A percentile compares a stretch with the other conserved stretches of the same genome.
phyloP scores from a whole-genome alignment of 2,329 filamentous ascomycete genomes.

The Arthrocladium fulminans region DNA sequence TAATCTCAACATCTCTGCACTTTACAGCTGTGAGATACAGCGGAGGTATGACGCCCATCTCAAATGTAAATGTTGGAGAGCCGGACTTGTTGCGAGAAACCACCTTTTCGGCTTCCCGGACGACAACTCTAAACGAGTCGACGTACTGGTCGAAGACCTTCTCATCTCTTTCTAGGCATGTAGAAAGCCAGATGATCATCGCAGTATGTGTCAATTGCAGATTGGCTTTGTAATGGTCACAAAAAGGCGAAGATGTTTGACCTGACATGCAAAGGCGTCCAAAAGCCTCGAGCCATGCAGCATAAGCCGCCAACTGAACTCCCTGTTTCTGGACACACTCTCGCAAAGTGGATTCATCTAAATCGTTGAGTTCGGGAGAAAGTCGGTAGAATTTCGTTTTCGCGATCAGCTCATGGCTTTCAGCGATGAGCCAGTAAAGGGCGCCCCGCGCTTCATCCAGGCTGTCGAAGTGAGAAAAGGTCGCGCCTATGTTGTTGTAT shows the following conservation, averaged over 20 bases:
- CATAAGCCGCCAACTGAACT: background rate
- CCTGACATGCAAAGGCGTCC: background rate
- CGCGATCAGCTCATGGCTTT: conserved; percentile 1
- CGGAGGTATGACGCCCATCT: conserved; percentile 26
- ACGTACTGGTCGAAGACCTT: background rate
- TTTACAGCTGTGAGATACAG: conserved; percentile 29
- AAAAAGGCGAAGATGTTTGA: background rate
- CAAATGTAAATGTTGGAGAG: conserved; percentile 19
- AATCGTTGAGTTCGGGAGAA: background rate
- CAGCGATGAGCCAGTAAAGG: background rate
- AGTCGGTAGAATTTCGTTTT: background rate
- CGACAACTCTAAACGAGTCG: background rate
- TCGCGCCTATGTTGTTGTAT: background rate
- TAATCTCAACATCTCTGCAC: conserved; percentile 27
- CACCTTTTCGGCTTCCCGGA: background rate
- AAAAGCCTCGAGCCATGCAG: conserved; percentile 2
- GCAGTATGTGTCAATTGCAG: background rate
- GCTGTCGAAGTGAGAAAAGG: background rate
- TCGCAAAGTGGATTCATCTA: background rate
- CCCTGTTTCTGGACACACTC: background rate
- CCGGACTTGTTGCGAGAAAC: background rate
- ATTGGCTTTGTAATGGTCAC: background rate
- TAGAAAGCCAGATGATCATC: conserved; percentile 1
- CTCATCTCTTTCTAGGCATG: conserved; percentile 4
- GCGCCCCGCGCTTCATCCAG: background rate